Evolutionary conservation across 257 asterid genomes (phyloP).

Genomic region (Nicotiana benthamiana): DNA sequence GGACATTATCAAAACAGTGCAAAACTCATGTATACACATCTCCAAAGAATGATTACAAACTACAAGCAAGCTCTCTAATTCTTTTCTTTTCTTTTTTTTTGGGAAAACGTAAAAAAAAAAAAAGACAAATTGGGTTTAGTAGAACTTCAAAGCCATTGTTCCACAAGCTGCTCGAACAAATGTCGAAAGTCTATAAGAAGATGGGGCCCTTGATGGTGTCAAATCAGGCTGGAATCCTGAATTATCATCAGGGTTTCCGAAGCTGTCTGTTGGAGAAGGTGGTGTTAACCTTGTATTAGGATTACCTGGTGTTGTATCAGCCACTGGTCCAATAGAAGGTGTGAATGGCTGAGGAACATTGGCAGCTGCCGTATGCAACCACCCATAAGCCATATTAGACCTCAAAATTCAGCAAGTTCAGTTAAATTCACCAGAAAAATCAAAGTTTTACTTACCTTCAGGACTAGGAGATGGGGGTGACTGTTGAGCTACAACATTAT

Average conservation of each 20-base stretch:
- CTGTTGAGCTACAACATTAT: no score
- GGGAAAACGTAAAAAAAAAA: neutral
- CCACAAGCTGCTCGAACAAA: constrained; percentile 25
- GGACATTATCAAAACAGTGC: neutral
- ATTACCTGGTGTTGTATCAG: constrained; percentile 16
- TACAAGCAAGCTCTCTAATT: neutral
- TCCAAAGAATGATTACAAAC: neutral
- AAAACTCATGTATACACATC: neutral
- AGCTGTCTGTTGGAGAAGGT: constrained; percentile 11
- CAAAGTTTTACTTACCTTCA: neutral
- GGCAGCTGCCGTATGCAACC: constrained; percentile 10
- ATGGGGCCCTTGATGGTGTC: constrained; percentile 32
- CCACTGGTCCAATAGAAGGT: constrained; percentile 10
- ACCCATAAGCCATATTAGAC: neutral
- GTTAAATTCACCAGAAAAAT: neutral
- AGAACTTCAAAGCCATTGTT: constrained; percentile 16
- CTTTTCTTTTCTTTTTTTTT: no score
- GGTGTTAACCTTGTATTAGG: neutral
- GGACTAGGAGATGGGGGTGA: constrained; percentile 10
- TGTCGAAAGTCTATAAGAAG: constrained; percentile 14
- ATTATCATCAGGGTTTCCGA: constrained; percentile 11
- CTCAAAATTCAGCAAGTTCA: neutral
- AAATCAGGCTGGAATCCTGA: constrained; percentile 52
- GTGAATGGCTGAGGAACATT: constrained; percentile 3
- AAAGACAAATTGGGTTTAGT: constrained; percentile 5